These are phyloP conservation scores for Phaffomyces antillensis DNA, from an alignment of 805 yeast genomes.

Conservation along the genomic window DNA sequence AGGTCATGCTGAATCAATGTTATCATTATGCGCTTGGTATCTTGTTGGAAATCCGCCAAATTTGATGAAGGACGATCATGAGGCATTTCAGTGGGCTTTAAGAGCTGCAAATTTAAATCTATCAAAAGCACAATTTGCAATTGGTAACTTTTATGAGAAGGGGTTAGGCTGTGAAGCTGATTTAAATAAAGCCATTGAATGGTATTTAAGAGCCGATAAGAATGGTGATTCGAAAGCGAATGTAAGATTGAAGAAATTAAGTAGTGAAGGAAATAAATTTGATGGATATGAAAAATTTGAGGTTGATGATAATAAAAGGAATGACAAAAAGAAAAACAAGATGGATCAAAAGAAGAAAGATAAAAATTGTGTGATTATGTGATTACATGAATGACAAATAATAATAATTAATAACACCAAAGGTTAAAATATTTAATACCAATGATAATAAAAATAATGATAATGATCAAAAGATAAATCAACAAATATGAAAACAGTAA, in stretches of 20 bases:
- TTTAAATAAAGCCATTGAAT: conserved; percentile 48
- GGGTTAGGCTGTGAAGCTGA: conserved; percentile 80
- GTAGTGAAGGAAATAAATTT: not conserved
- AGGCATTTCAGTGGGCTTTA: conserved; percentile 92
- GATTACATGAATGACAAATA: conserved; percentile 12
- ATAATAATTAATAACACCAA: not conserved
- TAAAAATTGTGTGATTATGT: conserved; percentile 18
- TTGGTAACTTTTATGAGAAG: conserved; percentile 76
- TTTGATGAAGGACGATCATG: conserved; percentile 67
- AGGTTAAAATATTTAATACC: too few relatives aligned
- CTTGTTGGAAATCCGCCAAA: conserved; percentile 85
- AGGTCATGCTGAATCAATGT: conserved; percentile 86
- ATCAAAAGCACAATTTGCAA: conserved; percentile 78
- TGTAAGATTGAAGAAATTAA: conserved; percentile 23
- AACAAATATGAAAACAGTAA: not conserved
- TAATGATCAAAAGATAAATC: not conserved
- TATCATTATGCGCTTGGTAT: conserved; percentile 96
- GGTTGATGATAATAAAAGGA: not conserved
- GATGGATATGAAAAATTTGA: conserved; percentile 1
- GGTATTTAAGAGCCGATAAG: conserved; percentile 73
- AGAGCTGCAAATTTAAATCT: conserved; percentile 72
- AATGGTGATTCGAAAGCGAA: conserved; percentile 47
- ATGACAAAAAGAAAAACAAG: conserved; percentile 6
- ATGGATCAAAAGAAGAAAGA: conserved; percentile 8
- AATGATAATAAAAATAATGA: too few relatives aligned